Percentiles rank a stretch among this genome's conserved stretches.
Evolutionary conservation across 371 early-diverging fungal genomes (phyloP).

Genomic region (Mortierella polycephala): DNA sequence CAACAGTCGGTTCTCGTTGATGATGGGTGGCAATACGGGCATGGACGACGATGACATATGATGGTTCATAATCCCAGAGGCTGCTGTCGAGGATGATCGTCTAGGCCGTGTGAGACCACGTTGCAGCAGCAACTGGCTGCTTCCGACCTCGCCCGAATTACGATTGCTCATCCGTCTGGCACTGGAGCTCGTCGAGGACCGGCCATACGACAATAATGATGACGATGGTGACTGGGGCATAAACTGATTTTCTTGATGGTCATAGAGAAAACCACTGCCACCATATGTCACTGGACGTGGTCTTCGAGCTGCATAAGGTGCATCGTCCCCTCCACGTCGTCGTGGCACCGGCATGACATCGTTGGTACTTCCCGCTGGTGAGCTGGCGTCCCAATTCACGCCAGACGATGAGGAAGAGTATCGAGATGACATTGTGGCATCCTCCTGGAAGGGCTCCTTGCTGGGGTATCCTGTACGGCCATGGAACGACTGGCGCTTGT

Average conservation of each 20-base stretch:
- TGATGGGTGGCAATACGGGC: slow-evolving; percentile 41
- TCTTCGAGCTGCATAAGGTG: slow-evolving; percentile 36
- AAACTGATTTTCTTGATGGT: slow-evolving; percentile 48
- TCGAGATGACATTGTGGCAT: neutral
- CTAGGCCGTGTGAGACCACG: slow-evolving; percentile 42
- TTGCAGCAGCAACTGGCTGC: slow-evolving; percentile 26
- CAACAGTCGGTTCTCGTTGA: slow-evolving; percentile 31
- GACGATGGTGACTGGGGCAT: slow-evolving; percentile 38
- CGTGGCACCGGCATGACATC: slow-evolving; percentile 37
- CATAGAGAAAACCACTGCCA: slow-evolving; percentile 47
- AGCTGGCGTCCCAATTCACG: slow-evolving; percentile 40
- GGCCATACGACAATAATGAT: slow-evolving; percentile 26
- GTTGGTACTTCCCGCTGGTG: slow-evolving; percentile 11
- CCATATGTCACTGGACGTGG: slow-evolving; percentile 50
- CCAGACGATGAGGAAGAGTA: slow-evolving; percentile 20
- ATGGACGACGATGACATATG: slow-evolving; percentile 16
- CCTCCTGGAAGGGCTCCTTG: slow-evolving; percentile 40
- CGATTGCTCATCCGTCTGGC: slow-evolving; percentile 35
- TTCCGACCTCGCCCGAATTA: slow-evolving; percentile 35
- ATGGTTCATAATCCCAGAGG: slow-evolving; percentile 19
- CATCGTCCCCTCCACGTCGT: slow-evolving; percentile 33
- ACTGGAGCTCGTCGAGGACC: slow-evolving; percentile 19
- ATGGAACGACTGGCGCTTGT: slow-evolving; percentile 51
- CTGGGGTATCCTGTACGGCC: slow-evolving; percentile 48
- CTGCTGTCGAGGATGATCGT: slow-evolving; percentile 38